phyloP scores from a whole-genome alignment of 257 asterid genomes.

The Coffea canephora region DNA sequence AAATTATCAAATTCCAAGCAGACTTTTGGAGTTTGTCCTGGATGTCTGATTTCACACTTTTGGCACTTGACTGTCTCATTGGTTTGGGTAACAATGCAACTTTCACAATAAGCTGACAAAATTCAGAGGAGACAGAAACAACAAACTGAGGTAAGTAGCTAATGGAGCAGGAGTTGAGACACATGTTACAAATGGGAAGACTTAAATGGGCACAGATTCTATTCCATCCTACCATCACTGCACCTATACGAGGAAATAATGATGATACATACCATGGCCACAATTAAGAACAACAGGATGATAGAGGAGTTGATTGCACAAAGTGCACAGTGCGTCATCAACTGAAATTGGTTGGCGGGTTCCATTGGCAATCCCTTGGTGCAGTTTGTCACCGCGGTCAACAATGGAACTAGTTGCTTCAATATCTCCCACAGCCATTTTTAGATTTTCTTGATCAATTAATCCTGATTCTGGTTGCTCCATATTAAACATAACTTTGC shows the following conservation, averaged over 20 bases:
- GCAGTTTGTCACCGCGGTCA: background rate
- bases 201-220: background rate
- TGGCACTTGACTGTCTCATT: conserved; percentile 34
- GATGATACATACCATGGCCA: conserved; percentile 51
- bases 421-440: background rate
- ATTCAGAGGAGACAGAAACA: background rate
- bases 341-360: conserved; percentile 31
- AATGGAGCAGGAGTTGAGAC: background rate
- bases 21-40: conserved; percentile 44
- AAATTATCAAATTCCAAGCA: conserved; percentile 53
- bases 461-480: background rate
- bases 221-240: background rate
- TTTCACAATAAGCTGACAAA: conserved; percentile 20
- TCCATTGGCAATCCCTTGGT: conserved; percentile 12
- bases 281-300: conserved; percentile 53
- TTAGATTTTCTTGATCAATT: background rate
- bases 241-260: conserved; percentile 9
- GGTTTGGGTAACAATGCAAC: conserved; percentile 11
- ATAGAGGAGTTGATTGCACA: conserved; percentile 38
- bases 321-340: conserved; percentile 43
- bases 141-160: background rate
- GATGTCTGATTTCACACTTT: conserved; percentile 46
- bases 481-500: background rate
- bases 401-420: background rate
- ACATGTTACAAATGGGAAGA: background rate